Percentiles rank a stretch among this genome's conserved stretches.
phyloP scores from a whole-genome alignment of 1,139 yeast genomes.

The Lodderomyces pseudojiufengensis region DNA sequence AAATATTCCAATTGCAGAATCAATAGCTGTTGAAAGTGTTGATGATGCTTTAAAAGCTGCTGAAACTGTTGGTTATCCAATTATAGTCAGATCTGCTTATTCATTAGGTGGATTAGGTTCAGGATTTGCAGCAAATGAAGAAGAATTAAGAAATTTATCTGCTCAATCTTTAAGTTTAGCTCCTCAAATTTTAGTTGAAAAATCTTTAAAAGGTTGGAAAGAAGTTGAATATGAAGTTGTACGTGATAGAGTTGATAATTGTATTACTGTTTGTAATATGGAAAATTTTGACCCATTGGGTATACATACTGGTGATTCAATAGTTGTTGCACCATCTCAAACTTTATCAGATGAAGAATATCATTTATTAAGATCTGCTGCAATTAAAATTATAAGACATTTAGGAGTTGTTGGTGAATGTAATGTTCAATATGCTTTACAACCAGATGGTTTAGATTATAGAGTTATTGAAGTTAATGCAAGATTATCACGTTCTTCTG shows the following conservation, averaged over 20 bases:
- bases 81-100: slow-evolving; percentile 95
- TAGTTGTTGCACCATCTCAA: slow-evolving; percentile 98
- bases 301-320: slow-evolving; percentile 97
- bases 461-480: slow-evolving; percentile 98
- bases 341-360: slow-evolving; percentile 95
- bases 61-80: slow-evolving; percentile 83
- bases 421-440: slow-evolving; percentile 95
- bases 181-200: slow-evolving; percentile 94
- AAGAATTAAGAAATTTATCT: slow-evolving; percentile 48
- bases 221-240: slow-evolving; percentile 99
- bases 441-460: slow-evolving; percentile 92
- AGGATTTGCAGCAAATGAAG: slow-evolving; percentile 84
- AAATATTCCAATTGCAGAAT: slow-evolving; percentile 92
- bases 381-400: slow-evolving; percentile 94
- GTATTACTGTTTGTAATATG: slow-evolving; percentile 99
- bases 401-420: slow-evolving; percentile 99
- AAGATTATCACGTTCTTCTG: slow-evolving; percentile 94
- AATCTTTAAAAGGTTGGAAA: slow-evolving; percentile 97
- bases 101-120: slow-evolving; percentile 98
- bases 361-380: slow-evolving; percentile 96
- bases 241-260: slow-evolving; percentile 92
- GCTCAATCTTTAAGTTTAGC: slow-evolving; percentile 72
- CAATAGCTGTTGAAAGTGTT: slow-evolving; percentile 89
- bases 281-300: slow-evolving; percentile 98
- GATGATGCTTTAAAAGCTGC: slow-evolving; percentile 94